Percentiles rank a stretch among this genome's conserved stretches.
Conservation (phyloP, 768 basidiomycete species). For the Panaeolus papilionaceus region DNA sequence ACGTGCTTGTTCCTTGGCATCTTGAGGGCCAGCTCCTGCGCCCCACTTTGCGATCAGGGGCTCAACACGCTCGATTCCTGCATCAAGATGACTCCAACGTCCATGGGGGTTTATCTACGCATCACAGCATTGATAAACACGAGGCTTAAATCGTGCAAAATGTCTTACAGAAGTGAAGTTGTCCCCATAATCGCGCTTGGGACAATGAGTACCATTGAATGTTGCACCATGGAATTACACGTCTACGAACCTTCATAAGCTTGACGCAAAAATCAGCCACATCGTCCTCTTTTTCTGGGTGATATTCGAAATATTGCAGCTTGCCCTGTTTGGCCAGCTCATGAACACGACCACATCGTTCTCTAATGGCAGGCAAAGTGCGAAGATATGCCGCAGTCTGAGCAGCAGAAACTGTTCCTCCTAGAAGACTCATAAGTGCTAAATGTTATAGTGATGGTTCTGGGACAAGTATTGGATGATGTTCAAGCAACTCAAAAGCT, state of each 20-base stretch:
- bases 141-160: not conserved
- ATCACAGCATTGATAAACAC: not conserved
- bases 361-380: constrained; percentile 88
- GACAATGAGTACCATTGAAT: constrained; percentile 17
- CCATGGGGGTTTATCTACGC: constrained; percentile 85
- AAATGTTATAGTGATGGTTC: not conserved
- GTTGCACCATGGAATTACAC: not conserved
- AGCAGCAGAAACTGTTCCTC: constrained; percentile 34
- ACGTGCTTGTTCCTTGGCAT: constrained; percentile 65
- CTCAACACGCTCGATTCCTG: constrained; percentile 65
- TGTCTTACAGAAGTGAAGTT: constrained; percentile 64
- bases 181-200: constrained; percentile 76
- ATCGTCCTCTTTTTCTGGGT: constrained; percentile 73
- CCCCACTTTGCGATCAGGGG: constrained; percentile 68
- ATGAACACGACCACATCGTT: constrained; percentile 81
- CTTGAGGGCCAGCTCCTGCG: constrained; percentile 43
- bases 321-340: constrained; percentile 76
- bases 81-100: constrained; percentile 89
- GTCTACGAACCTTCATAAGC: constrained; percentile 74
- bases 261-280: constrained; percentile 77
- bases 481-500: not conserved
- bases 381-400: constrained; percentile 74
- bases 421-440: constrained; percentile 37
- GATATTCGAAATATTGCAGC: constrained; percentile 86
- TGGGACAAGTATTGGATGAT: not conserved